Evolutionary conservation across 805 yeast genomes (phyloP).

Genomic region (Cyberlindnera xishuangbannaensis): DNA sequence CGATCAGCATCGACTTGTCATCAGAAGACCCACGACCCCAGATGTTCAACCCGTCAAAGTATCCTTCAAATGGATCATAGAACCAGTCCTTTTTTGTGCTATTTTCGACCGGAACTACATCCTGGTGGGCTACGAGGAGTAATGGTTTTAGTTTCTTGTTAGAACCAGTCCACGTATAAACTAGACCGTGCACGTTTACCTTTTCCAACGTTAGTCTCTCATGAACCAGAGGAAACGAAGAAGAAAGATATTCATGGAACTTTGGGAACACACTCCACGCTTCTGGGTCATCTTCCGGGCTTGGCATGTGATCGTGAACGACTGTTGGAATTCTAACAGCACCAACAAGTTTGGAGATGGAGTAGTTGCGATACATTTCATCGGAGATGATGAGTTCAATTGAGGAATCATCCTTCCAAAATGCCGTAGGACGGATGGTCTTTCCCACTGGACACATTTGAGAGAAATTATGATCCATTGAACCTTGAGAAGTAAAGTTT

Average conservation of each 20-base stretch:
- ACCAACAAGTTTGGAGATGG: conserved; percentile 38
- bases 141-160: conserved; percentile 49
- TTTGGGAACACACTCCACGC: conserved; percentile 16
- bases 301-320: conserved; percentile 10
- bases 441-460: conserved; percentile 12
- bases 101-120: conserved; percentile 69
- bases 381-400: conserved; percentile 31
- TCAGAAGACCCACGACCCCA: conserved; percentile 80
- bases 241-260: conserved; percentile 48
- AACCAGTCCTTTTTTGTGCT: conserved; percentile 55
- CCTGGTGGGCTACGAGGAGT: conserved; percentile 70
- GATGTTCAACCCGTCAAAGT: conserved; percentile 54
- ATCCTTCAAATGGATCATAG: conserved; percentile 58
- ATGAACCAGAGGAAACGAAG: conserved; percentile 50
- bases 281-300: conserved; percentile 30
- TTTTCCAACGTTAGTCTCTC: conserved; percentile 40
- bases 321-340: conserved; percentile 49
- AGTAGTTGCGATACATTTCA: conserved; percentile 27
- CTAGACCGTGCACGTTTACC: conserved; percentile 57
- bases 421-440: conserved; percentile 11
- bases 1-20: conserved; percentile 61
- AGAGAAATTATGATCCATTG: neutral
- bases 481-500: no score
- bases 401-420: conserved; percentile 18
- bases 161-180: conserved; percentile 59